Conservation (phyloP, 768 basidiomycete genomes). For the Naganishia onofrii region DNA sequence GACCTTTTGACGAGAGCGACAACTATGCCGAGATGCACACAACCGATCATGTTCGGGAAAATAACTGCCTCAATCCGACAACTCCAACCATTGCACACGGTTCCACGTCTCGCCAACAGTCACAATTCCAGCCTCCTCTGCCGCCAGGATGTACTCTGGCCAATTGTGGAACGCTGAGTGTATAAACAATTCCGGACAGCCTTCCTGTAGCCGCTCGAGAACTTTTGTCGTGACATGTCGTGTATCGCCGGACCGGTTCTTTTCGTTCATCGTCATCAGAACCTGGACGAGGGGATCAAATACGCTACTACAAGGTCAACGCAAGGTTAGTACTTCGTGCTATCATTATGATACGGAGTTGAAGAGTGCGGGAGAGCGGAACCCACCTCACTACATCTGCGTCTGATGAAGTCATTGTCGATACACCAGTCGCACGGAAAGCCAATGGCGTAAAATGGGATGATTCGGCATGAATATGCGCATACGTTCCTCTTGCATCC, state of each 20-base stretch:
- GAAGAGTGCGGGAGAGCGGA: background rate
- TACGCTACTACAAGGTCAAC: background rate
- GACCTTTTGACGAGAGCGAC: background rate
- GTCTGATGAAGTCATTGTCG: background rate
- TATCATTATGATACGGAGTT: background rate
- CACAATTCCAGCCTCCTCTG: background rate
- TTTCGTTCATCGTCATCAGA: background rate
- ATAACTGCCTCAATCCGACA: background rate
- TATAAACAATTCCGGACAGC: background rate
- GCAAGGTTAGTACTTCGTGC: background rate
- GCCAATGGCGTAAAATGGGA: background rate
- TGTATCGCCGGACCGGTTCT: background rate
- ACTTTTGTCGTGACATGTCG: background rate
- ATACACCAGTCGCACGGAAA: background rate
- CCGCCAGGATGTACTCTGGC: background rate
- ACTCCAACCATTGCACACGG: background rate
- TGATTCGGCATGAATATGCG: background rate
- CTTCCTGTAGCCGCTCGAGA: background rate
- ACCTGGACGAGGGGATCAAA: conserved; percentile 2
- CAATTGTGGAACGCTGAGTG: background rate
- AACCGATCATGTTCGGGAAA: background rate
- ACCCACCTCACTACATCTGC: background rate
- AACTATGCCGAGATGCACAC: background rate
- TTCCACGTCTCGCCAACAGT: background rate
- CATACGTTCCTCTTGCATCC: background rate